Percentiles rank a stretch among this genome's conserved stretches.
Evolutionary conservation across 176 grass and related monocot species (phyloP).

Genomic region (Puya raimondii): DNA sequence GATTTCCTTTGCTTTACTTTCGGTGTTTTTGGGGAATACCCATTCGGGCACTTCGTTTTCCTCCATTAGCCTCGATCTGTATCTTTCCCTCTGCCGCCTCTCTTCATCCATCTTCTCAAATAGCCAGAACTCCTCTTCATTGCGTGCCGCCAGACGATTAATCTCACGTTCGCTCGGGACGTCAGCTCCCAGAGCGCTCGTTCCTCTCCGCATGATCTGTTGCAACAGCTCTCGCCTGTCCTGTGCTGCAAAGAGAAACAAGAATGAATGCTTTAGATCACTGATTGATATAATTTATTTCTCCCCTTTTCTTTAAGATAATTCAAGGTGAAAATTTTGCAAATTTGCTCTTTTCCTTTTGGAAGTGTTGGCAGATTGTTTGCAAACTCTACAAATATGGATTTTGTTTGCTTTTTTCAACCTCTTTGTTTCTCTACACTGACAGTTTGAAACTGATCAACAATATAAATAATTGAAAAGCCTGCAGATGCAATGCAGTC

Average conservation of each 20-base stretch:
- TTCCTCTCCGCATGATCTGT: constrained; percentile 90
- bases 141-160: constrained; percentile 88
- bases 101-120: constrained; percentile 99
- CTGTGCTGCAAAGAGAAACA: constrained; percentile 51
- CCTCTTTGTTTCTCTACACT: too few relatives aligned
- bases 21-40: constrained; percentile 51
- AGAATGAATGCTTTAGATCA: not conserved
- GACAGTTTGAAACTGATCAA: too few relatives aligned
- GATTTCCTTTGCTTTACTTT: constrained; percentile 31
- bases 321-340: too few relatives aligned
- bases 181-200: constrained; percentile 88
- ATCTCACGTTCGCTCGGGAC: constrained; percentile 94
- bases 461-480: not conserved
- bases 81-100: constrained; percentile 78
- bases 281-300: too few relatives aligned
- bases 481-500: not conserved
- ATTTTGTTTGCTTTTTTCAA: too few relatives aligned
- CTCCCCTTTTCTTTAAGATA: too few relatives aligned
- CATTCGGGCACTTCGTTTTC: constrained; percentile 85
- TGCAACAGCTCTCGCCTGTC: constrained; percentile 86
- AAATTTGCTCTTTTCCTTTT: too few relatives aligned
- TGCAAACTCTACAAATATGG: too few relatives aligned
- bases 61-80: constrained; percentile 85
- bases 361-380: too few relatives aligned
- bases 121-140: constrained; percentile 87